Evolutionary conservation across 2,329 filamentous ascomycete genomes (phyloP), one percentile per base, ranked within the genome.

Genomic region (Thielaviopsis punctulata): DNA sequence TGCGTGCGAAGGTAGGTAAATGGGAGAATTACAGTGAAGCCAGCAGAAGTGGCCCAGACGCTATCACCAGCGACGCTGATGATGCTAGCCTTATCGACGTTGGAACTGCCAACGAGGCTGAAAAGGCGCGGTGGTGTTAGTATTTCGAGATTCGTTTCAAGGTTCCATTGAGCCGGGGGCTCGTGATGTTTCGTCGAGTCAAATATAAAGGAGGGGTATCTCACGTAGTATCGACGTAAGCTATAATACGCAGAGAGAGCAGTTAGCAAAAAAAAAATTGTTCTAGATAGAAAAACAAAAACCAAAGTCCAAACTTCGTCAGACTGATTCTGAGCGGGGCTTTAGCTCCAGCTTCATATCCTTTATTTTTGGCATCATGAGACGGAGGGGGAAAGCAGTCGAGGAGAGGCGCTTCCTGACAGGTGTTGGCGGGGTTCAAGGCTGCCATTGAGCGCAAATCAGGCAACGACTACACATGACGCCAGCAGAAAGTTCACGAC

Each of bases 51-150:
- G 56, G 87, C 87, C 86, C 87, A 93, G 61, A 79, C 75, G 65
- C 82, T 87, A 69, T 85, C 84, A 61, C 87, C 86, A 60, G 84
- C 84, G 58, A 69, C 71, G 68, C 84, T 88, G 73, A 92, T 80
- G 66, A 95, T 88, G 64, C 85, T 84, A 62, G 77, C 88, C 72
- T 87, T 82, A 72, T 92, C 83, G 63, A 94, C 69, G 65, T 89
- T 82, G 63, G 81, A 81, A 61, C 76, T 81, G 70, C 75, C 82
- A 63, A 93, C 77, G 62, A 95, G 79, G 77, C 87, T 94, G 64
- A 57, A 59, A 59, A 52, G 18, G 33, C 27, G 43, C 48, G 25
- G 27, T 22, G 27, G 19, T 45, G 41, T 50, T 22, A 50, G 57
- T 60, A 43, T 50, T 36, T 47, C 6, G 18, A n/a, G 23, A 48